phyloP scores from a whole-genome alignment of 192 early-diverging fungal genomes.

The Diversispora eburnea region DNA sequence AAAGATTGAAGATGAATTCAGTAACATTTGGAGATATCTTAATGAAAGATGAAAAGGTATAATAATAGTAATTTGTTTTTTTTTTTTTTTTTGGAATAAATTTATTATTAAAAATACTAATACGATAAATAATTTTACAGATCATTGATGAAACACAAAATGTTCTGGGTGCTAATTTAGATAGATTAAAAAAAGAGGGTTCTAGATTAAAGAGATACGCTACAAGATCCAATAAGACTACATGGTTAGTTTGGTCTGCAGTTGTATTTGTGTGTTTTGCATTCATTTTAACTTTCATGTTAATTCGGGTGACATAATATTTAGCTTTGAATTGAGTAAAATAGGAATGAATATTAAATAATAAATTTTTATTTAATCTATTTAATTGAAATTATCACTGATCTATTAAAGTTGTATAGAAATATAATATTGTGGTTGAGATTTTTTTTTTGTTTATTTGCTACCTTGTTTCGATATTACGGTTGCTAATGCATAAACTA shows the following conservation, averaged over 20 bases:
- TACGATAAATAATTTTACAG: constrained; percentile 18
- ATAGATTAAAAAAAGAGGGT: constrained; percentile 35
- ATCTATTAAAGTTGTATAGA: too few species aligned
- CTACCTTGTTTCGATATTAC: too few species aligned
- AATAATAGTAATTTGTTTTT: background rate
- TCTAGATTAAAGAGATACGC: constrained; percentile 36
- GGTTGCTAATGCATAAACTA: too few species aligned
- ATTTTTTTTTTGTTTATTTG: too few species aligned
- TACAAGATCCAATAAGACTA: constrained; percentile 45
- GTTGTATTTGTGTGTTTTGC: constrained; percentile 44
- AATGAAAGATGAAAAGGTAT: constrained; percentile 41
- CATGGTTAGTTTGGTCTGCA: constrained; percentile 42
- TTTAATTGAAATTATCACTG: too few species aligned
- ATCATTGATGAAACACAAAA: constrained; percentile 40
- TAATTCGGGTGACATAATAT: constrained; percentile 4
- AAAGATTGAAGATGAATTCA: constrained; percentile 48
- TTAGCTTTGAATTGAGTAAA: background rate
- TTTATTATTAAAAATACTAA: constrained; percentile 1
- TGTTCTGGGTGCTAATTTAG: constrained; percentile 38
- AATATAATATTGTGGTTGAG: too few species aligned
- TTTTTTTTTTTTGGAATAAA: background rate
- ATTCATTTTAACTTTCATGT: constrained; percentile 43
- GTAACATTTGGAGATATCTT: constrained; percentile 44
- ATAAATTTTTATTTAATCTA: too few species aligned
- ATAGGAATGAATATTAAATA: too few species aligned